A percentile compares a stretch with the other conserved stretches of the same genome.
Conservation (phyloP, 805 yeast genomes). For the Diddensiella santjacobensis region DNA sequence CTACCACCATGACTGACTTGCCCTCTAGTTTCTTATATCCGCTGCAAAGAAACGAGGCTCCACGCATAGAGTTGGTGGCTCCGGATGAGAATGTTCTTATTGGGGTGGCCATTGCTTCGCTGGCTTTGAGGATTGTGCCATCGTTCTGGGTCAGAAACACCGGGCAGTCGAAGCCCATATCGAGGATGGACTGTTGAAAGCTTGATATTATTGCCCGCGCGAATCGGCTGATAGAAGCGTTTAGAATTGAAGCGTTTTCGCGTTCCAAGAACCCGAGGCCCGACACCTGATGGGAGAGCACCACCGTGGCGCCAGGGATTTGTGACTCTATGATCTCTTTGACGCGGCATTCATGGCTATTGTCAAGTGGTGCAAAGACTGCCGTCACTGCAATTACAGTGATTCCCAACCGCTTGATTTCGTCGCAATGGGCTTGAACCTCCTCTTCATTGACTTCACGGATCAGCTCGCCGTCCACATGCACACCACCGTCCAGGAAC, state of each 20-base stretch:
- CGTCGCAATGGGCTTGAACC: slow-evolving; percentile 26
- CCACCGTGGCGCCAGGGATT: slow-evolving; percentile 36
- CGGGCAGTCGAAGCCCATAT: slow-evolving; percentile 38
- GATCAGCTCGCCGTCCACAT: slow-evolving; percentile 17
- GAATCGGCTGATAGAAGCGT: slow-evolving; percentile 38
- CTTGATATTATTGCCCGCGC: slow-evolving; percentile 41
- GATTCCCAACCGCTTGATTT: slow-evolving; percentile 36
- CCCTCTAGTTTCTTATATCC: slow-evolving; percentile 23
- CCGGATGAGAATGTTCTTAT: slow-evolving; percentile 48
- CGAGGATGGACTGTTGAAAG: slow-evolving; percentile 38
- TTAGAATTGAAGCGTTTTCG: slow-evolving; percentile 46
- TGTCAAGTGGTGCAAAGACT: slow-evolving; percentile 40
- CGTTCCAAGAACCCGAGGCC: slow-evolving; percentile 46
- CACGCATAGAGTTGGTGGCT: slow-evolving; percentile 37
- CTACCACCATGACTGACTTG: slow-evolving; percentile 39
- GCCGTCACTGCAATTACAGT: slow-evolving; percentile 38
- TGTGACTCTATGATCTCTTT: slow-evolving; percentile 35
- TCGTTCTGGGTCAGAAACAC: slow-evolving; percentile 46
- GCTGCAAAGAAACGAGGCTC: slow-evolving; percentile 42
- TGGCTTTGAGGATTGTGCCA: slow-evolving; percentile 43
- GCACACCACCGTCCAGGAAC: slow-evolving; percentile 17
- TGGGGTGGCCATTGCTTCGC: slow-evolving; percentile 40
- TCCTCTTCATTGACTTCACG: slow-evolving; percentile 13
- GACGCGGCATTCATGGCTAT: slow-evolving; percentile 38
- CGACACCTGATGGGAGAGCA: slow-evolving; percentile 40